A percentile compares a stretch with the other conserved stretches of the same genome.
These are phyloP conservation scores for Huntiella savannae DNA, from an alignment of 2,329 filamentous ascomycete genomes.

Conservation along the genomic window DNA sequence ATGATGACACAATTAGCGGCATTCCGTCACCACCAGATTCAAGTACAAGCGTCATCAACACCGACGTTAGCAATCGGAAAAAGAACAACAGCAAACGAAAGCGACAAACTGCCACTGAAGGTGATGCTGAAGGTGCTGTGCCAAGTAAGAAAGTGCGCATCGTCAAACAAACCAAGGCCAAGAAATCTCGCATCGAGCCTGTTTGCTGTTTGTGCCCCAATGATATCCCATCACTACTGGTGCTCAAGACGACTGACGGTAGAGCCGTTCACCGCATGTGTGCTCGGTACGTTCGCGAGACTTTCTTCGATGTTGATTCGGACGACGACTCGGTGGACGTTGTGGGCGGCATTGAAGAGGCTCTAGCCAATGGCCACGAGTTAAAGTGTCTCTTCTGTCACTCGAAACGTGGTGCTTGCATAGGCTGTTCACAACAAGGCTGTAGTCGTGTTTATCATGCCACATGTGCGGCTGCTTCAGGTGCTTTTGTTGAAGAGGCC, in stretches of 20 bases:
- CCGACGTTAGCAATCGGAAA: conserved; percentile 31
- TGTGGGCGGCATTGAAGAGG: conserved; percentile 59
- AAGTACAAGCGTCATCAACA: conserved; percentile 20
- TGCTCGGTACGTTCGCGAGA: conserved; percentile 81
- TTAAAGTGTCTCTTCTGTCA: conserved; percentile 92
- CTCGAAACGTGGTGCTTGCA: conserved; percentile 85
- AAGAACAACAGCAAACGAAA: conserved; percentile 20
- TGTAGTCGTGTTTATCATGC: conserved; percentile 87
- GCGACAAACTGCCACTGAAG: conserved; percentile 30
- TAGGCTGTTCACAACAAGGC: conserved; percentile 91
- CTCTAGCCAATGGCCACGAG: conserved; percentile 72
- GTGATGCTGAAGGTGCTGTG: conserved; percentile 18
- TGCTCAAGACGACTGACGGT: conserved; percentile 77
- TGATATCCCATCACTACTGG: conserved; percentile 58
- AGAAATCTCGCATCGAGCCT: conserved; percentile 48
- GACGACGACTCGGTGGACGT: conserved; percentile 47
- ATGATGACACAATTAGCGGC: conserved; percentile 42
- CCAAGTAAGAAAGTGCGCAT: conserved; percentile 45
- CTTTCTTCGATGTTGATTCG: conserved; percentile 46
- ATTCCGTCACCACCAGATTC: conserved; percentile 63
- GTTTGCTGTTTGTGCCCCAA: conserved; percentile 89
- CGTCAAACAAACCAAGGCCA: conserved; percentile 45
- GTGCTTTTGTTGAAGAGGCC: conserved; percentile 77
- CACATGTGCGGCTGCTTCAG: conserved; percentile 80
- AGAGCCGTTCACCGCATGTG: conserved; percentile 76